phyloP scores from a whole-genome alignment of 2,329 filamentous ascomycete species.

The Bisporella sp. region DNA sequence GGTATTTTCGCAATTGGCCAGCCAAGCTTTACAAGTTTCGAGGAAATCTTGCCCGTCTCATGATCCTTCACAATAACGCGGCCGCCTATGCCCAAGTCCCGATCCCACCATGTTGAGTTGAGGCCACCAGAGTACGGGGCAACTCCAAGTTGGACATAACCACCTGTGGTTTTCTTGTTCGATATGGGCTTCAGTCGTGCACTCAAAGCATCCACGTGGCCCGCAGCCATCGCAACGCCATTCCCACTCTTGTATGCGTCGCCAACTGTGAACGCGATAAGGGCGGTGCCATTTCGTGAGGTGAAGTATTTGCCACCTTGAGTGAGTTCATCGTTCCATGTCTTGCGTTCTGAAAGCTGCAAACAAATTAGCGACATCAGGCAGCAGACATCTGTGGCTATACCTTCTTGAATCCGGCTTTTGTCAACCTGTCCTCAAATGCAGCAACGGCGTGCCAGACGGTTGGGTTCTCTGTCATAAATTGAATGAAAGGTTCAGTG shows the following conservation, averaged over 20 bases:
- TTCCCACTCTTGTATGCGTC: slow-evolving; percentile 76
- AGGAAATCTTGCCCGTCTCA: slow-evolving; percentile 66
- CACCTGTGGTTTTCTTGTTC: slow-evolving; percentile 73
- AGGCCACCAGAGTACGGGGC: slow-evolving; percentile 87
- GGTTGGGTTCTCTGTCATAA: slow-evolving; percentile 84
- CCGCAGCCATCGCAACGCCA: slow-evolving; percentile 80
- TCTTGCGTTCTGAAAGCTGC: slow-evolving; percentile 69
- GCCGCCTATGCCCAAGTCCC: slow-evolving; percentile 86
- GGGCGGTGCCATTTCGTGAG: slow-evolving; percentile 75
- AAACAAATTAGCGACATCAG: slow-evolving; percentile 11
- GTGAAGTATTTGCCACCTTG: slow-evolving; percentile 84
- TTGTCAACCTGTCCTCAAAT: slow-evolving; percentile 65
- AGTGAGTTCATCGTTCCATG: slow-evolving; percentile 67
- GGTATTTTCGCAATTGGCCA: slow-evolving; percentile 92
- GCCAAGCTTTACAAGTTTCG: slow-evolving; percentile 80
- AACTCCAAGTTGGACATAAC: slow-evolving; percentile 83
- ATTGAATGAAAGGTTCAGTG: slow-evolving; percentile 78
- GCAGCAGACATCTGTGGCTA: slow-evolving; percentile 14
- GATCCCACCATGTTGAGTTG: slow-evolving; percentile 93
- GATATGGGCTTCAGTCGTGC: slow-evolving; percentile 88
- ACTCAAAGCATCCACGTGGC: slow-evolving; percentile 88
- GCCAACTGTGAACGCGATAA: slow-evolving; percentile 82
- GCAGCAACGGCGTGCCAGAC: slow-evolving; percentile 84
- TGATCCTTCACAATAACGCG: slow-evolving; percentile 76
- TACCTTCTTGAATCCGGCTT: slow-evolving; percentile 67